Evolutionary conservation across 495 filamentous ascomycete genomes (phyloP).

Genomic region (Parachaetomium inaequale): DNA sequence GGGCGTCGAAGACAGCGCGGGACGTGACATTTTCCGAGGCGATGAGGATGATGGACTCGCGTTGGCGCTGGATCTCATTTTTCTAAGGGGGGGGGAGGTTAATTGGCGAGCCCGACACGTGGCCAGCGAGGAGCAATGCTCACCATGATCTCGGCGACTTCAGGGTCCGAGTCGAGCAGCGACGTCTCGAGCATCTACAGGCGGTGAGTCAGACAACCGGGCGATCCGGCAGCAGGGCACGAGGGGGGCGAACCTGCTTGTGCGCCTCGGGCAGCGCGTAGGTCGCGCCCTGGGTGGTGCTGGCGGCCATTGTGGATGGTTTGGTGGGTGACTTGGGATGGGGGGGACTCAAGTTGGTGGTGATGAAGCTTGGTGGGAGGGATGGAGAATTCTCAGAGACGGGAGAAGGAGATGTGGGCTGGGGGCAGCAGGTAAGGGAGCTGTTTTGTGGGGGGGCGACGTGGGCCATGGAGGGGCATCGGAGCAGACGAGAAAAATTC

Average conservation of each 20-base stretch:
- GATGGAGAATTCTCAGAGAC: constrained; percentile 1
- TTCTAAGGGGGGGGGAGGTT: constrained; percentile 52
- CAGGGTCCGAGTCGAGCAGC: constrained; percentile 79
- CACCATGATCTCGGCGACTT: constrained; percentile 94
- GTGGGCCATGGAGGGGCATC: constrained; percentile 16
- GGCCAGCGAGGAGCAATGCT: constrained; percentile 24
- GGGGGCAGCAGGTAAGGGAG: not conserved
- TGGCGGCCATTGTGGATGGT: constrained; percentile 37
- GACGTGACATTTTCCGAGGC: constrained; percentile 91
- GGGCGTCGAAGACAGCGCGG: constrained; percentile 82
- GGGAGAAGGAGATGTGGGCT: not conserved
- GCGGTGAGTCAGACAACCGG: constrained; percentile 48
- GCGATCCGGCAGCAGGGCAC: constrained; percentile 6
- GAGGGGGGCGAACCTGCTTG: constrained; percentile 62
- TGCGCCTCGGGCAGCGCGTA: constrained; percentile 89
- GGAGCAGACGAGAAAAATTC: constrained; percentile 21
- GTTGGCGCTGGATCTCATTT: constrained; percentile 93
- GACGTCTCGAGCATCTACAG: constrained; percentile 82
- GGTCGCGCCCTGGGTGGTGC: too few relatives aligned
- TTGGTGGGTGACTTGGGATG: not conserved
- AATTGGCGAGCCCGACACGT: not conserved
- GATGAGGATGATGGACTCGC: constrained; percentile 97
- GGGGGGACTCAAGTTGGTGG: not conserved
- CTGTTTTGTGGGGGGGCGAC: constrained; percentile 9
- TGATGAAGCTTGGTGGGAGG: not conserved